These are phyloP conservation scores for Phaffia rhodozyma DNA, from an alignment of 1,284 basidiomycete genomes.

Conservation along the genomic window DNA sequence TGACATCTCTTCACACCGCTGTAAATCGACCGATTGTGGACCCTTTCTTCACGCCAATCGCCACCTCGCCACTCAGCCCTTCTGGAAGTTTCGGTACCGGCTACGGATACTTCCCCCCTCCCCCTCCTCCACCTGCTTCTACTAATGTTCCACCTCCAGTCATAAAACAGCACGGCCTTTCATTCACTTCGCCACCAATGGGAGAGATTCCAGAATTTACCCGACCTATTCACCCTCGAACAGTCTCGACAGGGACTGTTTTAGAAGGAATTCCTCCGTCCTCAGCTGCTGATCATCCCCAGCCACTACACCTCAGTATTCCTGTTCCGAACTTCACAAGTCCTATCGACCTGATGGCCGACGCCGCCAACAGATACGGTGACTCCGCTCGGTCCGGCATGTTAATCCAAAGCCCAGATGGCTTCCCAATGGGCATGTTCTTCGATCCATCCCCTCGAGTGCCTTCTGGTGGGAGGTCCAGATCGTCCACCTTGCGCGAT, in stretches of 20 bases:
- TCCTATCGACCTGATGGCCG: slow-evolving; percentile 76
- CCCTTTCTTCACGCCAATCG: slow-evolving; percentile 80
- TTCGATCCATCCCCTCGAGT: slow-evolving; percentile 57
- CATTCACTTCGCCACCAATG: no score
- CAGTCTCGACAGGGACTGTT: slow-evolving; percentile 1
- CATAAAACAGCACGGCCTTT: no score
- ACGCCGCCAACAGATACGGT: slow-evolving; percentile 53
- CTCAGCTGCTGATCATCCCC: no score
- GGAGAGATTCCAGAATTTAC: neutral
- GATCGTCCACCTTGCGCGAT: slow-evolving; percentile 2
- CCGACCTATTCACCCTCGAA: neutral
- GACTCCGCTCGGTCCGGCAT: slow-evolving; percentile 72
- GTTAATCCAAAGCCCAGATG: slow-evolving; percentile 83
- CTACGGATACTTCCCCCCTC: slow-evolving; percentile 10
- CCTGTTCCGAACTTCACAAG: slow-evolving; percentile 66
- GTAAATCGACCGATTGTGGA: slow-evolving; percentile 72
- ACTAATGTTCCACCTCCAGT: neutral
- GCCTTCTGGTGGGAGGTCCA: slow-evolving; percentile 23
- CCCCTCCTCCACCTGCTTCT: neutral
- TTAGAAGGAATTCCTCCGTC: no score
- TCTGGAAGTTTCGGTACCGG: slow-evolving; percentile 9
- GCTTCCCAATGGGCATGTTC: slow-evolving; percentile 83
- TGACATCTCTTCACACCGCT: slow-evolving; percentile 79
- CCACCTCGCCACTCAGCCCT: slow-evolving; percentile 73
- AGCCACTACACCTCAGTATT: slow-evolving; percentile 21